Conservation (phyloP, 331 rosid species). For the Quercus phellos region DNA sequence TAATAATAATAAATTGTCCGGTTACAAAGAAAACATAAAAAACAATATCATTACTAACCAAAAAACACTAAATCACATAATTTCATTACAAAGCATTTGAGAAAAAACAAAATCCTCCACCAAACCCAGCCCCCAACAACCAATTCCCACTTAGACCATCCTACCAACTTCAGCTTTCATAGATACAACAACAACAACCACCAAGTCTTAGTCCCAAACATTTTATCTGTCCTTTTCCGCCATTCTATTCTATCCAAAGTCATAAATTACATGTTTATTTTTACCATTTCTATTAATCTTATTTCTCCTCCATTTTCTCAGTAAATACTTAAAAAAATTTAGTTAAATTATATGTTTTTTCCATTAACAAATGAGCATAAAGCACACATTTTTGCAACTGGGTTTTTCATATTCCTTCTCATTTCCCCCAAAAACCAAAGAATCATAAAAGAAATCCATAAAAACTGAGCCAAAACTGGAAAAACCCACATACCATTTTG, state of each 20-base stretch:
- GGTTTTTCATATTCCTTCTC: background rate
- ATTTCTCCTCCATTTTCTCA: background rate
- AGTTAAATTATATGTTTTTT: background rate
- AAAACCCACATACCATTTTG: constrained; percentile 52
- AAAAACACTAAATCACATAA: background rate
- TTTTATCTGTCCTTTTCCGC: too few relatives aligned
- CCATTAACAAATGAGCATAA: background rate
- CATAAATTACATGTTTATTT: too few relatives aligned
- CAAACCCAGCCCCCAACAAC: too few relatives aligned
- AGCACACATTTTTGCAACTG: background rate
- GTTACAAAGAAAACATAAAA: constrained; percentile 1
- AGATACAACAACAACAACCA: too few relatives aligned
- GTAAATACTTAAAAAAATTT: background rate
- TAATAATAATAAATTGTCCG: background rate
- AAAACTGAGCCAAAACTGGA: background rate
- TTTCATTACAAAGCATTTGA: background rate
- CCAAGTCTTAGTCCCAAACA: too few relatives aligned
- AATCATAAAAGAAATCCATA: background rate
- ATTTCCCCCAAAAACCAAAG: background rate
- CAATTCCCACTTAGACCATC: background rate
- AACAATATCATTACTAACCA: background rate
- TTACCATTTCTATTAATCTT: background rate
- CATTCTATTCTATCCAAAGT: too few relatives aligned
- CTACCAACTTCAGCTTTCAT: too few relatives aligned
- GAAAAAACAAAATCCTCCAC: too few relatives aligned